Conservation (phyloP, 2,329 filamentous ascomycete genomes). For the Nannizzia gypsea region DNA sequence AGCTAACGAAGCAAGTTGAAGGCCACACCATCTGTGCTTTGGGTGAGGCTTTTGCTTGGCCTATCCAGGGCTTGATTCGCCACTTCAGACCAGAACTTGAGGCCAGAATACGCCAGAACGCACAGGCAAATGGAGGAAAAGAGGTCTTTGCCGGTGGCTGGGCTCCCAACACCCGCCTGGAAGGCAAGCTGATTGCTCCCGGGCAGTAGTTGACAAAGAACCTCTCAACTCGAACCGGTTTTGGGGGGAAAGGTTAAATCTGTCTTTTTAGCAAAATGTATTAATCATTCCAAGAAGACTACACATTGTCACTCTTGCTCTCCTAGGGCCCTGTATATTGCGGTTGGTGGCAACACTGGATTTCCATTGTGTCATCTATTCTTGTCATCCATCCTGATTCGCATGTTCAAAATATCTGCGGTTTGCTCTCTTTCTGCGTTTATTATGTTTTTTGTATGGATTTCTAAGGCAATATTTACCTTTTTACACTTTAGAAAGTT, state of each 20-base stretch:
- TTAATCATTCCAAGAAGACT: neutral
- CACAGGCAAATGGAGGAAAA: conserved; percentile 53
- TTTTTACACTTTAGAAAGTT: neutral
- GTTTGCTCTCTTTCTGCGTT: conserved; percentile 1
- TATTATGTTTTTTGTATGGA: neutral
- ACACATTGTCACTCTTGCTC: conserved; percentile 3
- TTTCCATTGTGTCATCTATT: neutral
- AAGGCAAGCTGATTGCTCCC: conserved; percentile 76
- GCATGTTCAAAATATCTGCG: conserved; percentile 1
- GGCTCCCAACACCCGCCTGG: conserved; percentile 59
- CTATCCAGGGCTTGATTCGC: conserved; percentile 92
- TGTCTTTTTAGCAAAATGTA: conserved; percentile 1
- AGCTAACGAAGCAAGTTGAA: conserved; percentile 98
- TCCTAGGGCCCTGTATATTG: conserved; percentile 5
- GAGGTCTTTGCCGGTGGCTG: conserved; percentile 75
- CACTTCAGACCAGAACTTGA: conserved; percentile 96
- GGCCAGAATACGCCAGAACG: conserved; percentile 73
- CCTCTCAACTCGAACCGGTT: neutral
- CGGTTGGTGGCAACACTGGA: neutral
- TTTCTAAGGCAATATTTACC: neutral
- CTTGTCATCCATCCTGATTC: neutral
- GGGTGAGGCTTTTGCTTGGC: conserved; percentile 97
- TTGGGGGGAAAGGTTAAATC: neutral
- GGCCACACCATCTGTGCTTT: conserved; percentile 97
- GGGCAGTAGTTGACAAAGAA: conserved; percentile 54